Evolutionary conservation across 2,329 filamentous ascomycete genomes (phyloP).

Genomic region (Fusarium sulawesiense): DNA sequence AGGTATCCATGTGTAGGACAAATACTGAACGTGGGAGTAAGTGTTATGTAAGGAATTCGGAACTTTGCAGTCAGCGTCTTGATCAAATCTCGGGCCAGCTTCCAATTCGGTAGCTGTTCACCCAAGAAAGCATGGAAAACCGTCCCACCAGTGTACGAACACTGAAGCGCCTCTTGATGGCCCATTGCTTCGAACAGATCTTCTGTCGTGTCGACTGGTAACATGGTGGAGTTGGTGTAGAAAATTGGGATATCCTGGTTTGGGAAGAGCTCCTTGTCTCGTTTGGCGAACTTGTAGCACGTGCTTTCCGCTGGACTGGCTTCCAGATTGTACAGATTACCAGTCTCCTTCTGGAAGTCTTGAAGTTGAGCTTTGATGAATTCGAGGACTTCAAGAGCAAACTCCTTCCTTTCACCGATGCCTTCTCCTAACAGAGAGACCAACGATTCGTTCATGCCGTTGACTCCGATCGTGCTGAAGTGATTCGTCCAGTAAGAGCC

Average conservation of each 20-base stretch:
- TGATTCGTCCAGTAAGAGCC: constrained; percentile 43
- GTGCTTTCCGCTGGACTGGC: constrained; percentile 42
- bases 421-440: constrained; percentile 18
- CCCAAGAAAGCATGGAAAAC: constrained; percentile 44
- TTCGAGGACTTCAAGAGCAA: constrained; percentile 28
- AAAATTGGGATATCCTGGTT: constrained; percentile 13
- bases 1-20: constrained; percentile 38
- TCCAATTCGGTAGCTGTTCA: constrained; percentile 35
- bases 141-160: constrained; percentile 41
- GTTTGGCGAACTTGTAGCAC: constrained; percentile 40
- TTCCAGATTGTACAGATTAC: constrained; percentile 40
- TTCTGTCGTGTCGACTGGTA: constrained; percentile 38
- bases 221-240: constrained; percentile 45
- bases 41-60: constrained; percentile 39
- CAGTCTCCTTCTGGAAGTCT: constrained; percentile 33
- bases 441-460: constrained; percentile 40
- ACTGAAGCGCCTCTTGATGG: constrained; percentile 39
- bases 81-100: constrained; percentile 34
- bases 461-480: constrained; percentile 42
- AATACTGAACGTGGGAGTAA: constrained; percentile 43
- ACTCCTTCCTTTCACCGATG: neutral
- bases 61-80: constrained; percentile 37
- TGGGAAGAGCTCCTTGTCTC: constrained; percentile 37
- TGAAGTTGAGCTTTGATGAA: constrained; percentile 41
- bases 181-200: constrained; percentile 39